Conservation (phyloP, 208 protist species). For the Entamoeba invadens region DNA sequence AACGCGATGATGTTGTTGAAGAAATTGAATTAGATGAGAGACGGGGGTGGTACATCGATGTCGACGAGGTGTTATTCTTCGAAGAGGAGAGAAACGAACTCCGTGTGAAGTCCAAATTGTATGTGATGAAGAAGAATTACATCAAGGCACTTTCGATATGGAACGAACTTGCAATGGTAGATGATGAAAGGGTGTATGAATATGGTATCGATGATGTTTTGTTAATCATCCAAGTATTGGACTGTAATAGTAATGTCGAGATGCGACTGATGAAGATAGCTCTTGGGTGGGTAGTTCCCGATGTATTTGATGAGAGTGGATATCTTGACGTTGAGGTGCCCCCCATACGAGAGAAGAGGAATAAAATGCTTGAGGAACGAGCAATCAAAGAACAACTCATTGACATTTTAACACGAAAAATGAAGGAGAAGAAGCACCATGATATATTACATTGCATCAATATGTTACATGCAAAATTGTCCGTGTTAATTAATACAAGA, state of each 20-base stretch:
- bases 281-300: background rate
- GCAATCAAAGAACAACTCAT: background rate
- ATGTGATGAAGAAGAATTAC: background rate
- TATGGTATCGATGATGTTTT: background rate
- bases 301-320: background rate
- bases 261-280: background rate
- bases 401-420: background rate
- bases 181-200: background rate
- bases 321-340: background rate
- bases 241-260: background rate
- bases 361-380: background rate
- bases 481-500: background rate
- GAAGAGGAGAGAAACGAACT: background rate
- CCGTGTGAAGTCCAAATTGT: background rate
- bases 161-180: background rate
- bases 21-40: background rate
- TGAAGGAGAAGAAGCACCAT: background rate
- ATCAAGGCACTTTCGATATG: background rate
- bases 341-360: background rate
- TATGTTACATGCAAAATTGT: background rate
- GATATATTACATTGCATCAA: background rate
- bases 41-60: background rate
- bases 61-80: background rate
- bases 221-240: background rate
- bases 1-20: background rate